Conservation (phyloP, 176 grass and related monocot species). For the Leersia perrieri region DNA sequence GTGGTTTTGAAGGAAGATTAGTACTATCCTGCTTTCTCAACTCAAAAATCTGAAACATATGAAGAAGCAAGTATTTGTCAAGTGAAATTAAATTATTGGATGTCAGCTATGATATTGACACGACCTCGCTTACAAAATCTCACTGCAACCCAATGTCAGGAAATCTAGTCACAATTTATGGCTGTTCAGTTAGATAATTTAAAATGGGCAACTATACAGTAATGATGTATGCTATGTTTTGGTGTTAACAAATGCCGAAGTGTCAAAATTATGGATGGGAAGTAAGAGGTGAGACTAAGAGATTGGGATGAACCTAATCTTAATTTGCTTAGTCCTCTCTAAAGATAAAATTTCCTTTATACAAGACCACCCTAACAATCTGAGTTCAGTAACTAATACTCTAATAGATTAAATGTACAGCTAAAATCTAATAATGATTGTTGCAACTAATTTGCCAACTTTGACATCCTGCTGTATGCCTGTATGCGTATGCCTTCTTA, state of each 20-base stretch:
- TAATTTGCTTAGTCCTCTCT: neutral
- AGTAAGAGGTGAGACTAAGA: neutral
- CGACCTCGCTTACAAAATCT: conserved; percentile 3
- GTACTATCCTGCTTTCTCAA: conserved; percentile 44
- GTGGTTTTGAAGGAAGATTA: conserved; percentile 44
- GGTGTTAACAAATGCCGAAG: neutral
- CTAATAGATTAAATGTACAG: neutral
- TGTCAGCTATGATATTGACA: conserved; percentile 2
- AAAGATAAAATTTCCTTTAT: neutral
- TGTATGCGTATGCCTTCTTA: no score
- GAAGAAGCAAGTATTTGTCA: conserved; percentile 20
- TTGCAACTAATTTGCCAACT: neutral
- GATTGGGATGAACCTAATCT: neutral
- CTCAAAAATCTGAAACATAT: conserved; percentile 75
- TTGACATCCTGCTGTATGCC: neutral
- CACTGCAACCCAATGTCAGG: neutral
- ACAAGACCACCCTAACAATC: neutral
- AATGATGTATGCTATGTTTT: neutral
- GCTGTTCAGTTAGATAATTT: conserved; percentile 6
- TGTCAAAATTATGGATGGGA: neutral
- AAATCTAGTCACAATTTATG: conserved; percentile 1
- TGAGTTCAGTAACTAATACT: neutral
- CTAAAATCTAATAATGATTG: neutral
- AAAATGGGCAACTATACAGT: neutral
- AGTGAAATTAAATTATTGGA: conserved; percentile 7